Base-by-base conservation (phyloP, 768 basidiomycete species). In the Leccinum sublutescens region DNA sequence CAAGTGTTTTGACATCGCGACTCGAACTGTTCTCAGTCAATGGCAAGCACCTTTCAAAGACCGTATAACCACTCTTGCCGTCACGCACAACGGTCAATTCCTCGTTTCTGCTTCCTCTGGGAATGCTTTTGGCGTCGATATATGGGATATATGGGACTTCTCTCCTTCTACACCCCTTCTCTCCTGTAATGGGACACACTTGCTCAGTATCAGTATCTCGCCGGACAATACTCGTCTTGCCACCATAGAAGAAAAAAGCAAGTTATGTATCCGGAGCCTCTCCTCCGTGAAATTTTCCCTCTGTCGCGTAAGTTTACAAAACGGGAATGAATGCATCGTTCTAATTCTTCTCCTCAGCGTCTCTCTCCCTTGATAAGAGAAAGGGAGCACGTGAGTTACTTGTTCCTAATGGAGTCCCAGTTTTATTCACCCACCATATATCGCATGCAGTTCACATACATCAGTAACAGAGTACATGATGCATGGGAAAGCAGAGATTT, bases 81-180 rank as follows among this genome's bases (percentile, higher is more conserved):
- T 59, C 3, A 52, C 64, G 6, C 19, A 17, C 23, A 57, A 29
- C 2, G 54, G 21, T 36, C 61, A 55, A 31, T 52, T 57, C 31
- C 61, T 66, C n/a, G 9, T 59, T 47, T 58, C 65, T 19, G 50
- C 54, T 29, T 66, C 64, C 14, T 27, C 54, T 2, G 64, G 56
- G 17, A 52, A 45, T 6, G 31, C 27, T 11, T n/a, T 3, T 4
- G 14, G 19, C 5, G 49, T 66, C 21, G 57, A 66, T 25, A 50
- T 66, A 19, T 66, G 66, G 63, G 58, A 59, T 48, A 57, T 56
- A 54, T 25, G 51, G 36, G 21, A 48, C 19, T 45, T 17, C n/a
- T 31, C 51, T 38, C 7, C 51, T 10, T 21, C 25, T 8, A 14
- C 56, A 52, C 54, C 40, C 11, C 40, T 67, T 9, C 55, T 34